phyloP scores from a whole-genome alignment of 2,329 filamentous ascomycete genomes.

The Fusarium mundagurra region DNA sequence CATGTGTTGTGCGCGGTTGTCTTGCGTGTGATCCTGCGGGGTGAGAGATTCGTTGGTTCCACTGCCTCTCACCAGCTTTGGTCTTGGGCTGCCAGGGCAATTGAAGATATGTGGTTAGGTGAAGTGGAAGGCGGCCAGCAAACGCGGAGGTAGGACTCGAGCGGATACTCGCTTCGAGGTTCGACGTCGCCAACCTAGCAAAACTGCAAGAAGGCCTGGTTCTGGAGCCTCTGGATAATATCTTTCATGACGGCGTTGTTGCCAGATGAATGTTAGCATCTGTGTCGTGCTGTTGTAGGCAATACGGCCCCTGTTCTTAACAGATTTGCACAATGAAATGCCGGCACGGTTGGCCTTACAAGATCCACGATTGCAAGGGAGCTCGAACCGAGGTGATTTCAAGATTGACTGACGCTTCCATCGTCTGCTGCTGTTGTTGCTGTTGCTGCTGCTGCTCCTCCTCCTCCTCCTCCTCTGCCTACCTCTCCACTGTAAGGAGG shows the following conservation, averaged over 20 bases:
- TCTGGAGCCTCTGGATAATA: neutral
- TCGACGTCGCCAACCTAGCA: constrained; percentile 23
- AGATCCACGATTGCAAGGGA: constrained; percentile 26
- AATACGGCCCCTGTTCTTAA: constrained; percentile 25
- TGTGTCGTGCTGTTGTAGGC: neutral
- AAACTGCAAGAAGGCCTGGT: constrained; percentile 4
- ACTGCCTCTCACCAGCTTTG: constrained; percentile 18
- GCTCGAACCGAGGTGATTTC: constrained; percentile 15
- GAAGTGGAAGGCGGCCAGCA: constrained; percentile 18
- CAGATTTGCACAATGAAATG: constrained; percentile 21
- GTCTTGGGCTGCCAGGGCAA: constrained; percentile 4
- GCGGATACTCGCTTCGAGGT: constrained; percentile 11
- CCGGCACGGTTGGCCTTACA: constrained; percentile 9
- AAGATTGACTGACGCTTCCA: constrained; percentile 18
- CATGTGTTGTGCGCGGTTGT: constrained; percentile 31
- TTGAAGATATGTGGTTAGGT: constrained; percentile 19
- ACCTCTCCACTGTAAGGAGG: constrained; percentile 6
- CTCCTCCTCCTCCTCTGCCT: neutral
- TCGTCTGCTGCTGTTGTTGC: neutral
- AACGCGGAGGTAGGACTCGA: constrained; percentile 17
- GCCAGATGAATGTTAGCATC: constrained; percentile 18
- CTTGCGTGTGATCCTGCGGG: constrained; percentile 32
- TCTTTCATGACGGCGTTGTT: constrained; percentile 29
- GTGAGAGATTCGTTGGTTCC: constrained; percentile 32
- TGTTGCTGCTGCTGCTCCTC: neutral